Base-by-base conservation (phyloP, 306 rosid species). In the Aeschynomene evenia region DNA sequence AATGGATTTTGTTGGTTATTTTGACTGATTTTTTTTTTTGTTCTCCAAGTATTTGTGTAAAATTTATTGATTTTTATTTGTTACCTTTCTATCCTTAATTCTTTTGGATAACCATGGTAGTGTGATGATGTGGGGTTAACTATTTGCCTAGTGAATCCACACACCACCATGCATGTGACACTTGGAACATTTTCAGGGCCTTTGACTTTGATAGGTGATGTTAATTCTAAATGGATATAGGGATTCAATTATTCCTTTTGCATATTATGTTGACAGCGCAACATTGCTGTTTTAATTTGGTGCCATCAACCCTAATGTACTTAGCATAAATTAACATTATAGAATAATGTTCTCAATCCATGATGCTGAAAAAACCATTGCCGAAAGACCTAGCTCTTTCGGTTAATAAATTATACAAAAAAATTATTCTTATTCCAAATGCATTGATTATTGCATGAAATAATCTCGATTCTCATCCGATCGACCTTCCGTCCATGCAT, bases 351-450 rank as follows among this genome's bases (percentile, higher is more conserved):
- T 2, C 16, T 70, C n/a, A n/a, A n/a, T n/a, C n/a, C n/a, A n/a
- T 71, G 86, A 87, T 83, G 84, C 84, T 81, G 45, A 31, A 77
- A 31, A 77, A 80, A 63, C 73, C 73, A 67, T 19, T 62, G 76
- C 95, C 89, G 80, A 84, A 82, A 85, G 91, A 65, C 39, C 10
- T 19, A 40, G 48, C 0, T 58, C 65, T 49, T 77, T 68, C 54
- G 14, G 31, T 15, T 19, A 52, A 59, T 64, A 53, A 74, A 72
- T 59, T 55, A 55, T 6, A 28, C 31, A 28, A 28, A 28, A 64
- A 19, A 59, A 68, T 54, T 72, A 80, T 77, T 85, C 86, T 87
- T 87, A 85, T 84, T 80, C 89, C 80, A 40, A n/a, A n/a, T 66
- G 7, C 65, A 68, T 54, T 75, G 55, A 69, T 64, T 52, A 69